Base-by-base conservation (phyloP, 139 green algal species). In the Ettlia oleoabundans region DNA sequence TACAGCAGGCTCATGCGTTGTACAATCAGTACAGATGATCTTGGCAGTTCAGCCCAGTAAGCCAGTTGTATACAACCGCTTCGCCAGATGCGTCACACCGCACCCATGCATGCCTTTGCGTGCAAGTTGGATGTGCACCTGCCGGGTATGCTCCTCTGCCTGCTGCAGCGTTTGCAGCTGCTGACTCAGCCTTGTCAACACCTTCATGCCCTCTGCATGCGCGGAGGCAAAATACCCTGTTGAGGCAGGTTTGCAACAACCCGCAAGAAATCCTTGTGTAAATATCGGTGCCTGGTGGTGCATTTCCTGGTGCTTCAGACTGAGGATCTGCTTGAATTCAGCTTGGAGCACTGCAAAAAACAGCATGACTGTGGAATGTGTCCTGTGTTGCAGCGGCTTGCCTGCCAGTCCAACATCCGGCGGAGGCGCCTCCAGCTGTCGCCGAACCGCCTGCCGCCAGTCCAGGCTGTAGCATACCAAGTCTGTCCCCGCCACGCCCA, bases 121-220 rank as follows among this genome's bases (percentile, higher is more conserved):
- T n/a, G n/a, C n/a, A n/a, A n/a, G n/a, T n/a, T n/a, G n/a, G n/a
- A n/a, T n/a, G n/a, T n/a, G n/a, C n/a, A n/a, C 82, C 69, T 81
- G 38, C 7, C 76, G 61, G 4, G 82, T 81, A 35, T 77, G 63
- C 22, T 61, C 78, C 47, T 83, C 78, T 2, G 78, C 65, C 24
- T 38, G 51, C 26, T 8, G 10, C 40, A 83, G 51, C 2, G 67
- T 69, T 8, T 61, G 43, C 47, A 83, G 35, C 47, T 83, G 78
- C 3, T 24, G n/a, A 0, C 68, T 30, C 47, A 83, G 37, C n/a
- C 3, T 22, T 26, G 47, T n/a, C 47, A 83, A 47, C 51, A 69
- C 8, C 58, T 37, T 15, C 1, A 28, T n/a, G 6, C 75, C 75
- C 58, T 81, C 75, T 81, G 75, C 75, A 69, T 26, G 37, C 47